Conservation (phyloP, 2,329 filamentous ascomycete species). For the Verticillium tricorpus region DNA sequence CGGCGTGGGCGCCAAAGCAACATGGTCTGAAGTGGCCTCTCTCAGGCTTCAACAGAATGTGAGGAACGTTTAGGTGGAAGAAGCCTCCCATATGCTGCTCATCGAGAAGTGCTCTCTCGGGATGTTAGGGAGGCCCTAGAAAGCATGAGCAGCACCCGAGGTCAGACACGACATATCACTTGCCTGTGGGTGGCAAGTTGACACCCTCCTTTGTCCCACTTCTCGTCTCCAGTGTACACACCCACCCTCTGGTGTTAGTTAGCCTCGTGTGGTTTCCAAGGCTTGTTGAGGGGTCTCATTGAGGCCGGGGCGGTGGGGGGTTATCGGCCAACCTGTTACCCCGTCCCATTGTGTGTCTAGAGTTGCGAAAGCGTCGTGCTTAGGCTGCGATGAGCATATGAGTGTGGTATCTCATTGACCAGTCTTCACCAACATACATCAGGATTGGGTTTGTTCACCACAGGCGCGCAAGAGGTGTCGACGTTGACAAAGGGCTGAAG, state of each 20-base stretch:
- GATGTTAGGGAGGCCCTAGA: background rate
- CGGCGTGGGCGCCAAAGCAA: background rate
- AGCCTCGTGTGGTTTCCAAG: background rate
- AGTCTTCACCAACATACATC: background rate
- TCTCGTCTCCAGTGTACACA: background rate
- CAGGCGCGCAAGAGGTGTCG: background rate
- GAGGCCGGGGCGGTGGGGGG: background rate
- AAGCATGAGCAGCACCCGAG: background rate
- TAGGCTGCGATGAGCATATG: background rate
- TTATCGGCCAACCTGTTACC: background rate
- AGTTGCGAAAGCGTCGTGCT: background rate
- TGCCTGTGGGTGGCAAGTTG: background rate
- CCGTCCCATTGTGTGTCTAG: background rate
- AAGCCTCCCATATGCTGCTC: background rate
- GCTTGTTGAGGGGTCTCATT: background rate
- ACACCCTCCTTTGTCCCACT: background rate
- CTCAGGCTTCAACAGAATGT: background rate
- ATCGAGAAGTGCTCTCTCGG: too few species aligned
- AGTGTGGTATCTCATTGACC: background rate
- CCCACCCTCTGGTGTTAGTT: background rate
- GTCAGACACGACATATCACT: background rate
- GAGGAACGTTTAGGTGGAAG: background rate
- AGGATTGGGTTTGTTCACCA: background rate
- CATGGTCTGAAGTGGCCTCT: background rate
- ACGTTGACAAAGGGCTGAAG: background rate